phyloP scores from a whole-genome alignment of 164 flowering plant genomes.

The Magnolia kwangsiensis region DNA sequence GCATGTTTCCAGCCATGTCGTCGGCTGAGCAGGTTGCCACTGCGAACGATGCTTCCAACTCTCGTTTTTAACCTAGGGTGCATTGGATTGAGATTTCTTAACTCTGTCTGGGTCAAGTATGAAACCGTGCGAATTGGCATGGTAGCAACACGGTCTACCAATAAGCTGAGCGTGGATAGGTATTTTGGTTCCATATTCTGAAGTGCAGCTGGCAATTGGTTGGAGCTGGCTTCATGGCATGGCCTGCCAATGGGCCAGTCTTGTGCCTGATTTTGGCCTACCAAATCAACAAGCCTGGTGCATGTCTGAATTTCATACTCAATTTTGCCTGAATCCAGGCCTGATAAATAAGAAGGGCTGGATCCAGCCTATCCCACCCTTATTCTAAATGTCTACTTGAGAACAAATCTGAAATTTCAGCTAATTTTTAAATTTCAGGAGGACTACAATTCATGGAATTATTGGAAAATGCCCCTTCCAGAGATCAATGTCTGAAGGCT shows the following conservation, averaged over 20 bases:
- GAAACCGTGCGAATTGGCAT: neutral
- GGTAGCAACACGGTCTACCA: neutral
- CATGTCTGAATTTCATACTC: no score
- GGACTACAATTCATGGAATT: slow-evolving; percentile 92
- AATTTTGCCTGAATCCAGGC: no score
- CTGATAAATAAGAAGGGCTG: no score
- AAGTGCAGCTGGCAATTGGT: neutral
- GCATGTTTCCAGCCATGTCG: slow-evolving; percentile 74
- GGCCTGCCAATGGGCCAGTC: no score
- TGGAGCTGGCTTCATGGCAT: no score
- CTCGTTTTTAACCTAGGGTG: neutral
- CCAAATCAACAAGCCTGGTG: no score
- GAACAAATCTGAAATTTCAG: neutral
- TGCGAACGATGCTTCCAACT: neutral
- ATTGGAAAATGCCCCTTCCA: slow-evolving; percentile 76
- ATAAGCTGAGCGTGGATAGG: neutral
- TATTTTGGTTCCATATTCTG: neutral
- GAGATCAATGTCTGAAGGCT: slow-evolving; percentile 38
- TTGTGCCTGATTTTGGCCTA: no score
- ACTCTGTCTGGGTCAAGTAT: neutral
- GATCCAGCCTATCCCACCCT: neutral
- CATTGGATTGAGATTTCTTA: neutral
- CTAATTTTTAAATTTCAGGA: slow-evolving; percentile 43
- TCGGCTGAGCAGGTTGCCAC: slow-evolving; percentile 62
- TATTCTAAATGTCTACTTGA: neutral